These are phyloP conservation scores for Hymenoscyphus fraxineus DNA, from an alignment of 2,329 filamentous ascomycete species.

Conservation along the genomic window DNA sequence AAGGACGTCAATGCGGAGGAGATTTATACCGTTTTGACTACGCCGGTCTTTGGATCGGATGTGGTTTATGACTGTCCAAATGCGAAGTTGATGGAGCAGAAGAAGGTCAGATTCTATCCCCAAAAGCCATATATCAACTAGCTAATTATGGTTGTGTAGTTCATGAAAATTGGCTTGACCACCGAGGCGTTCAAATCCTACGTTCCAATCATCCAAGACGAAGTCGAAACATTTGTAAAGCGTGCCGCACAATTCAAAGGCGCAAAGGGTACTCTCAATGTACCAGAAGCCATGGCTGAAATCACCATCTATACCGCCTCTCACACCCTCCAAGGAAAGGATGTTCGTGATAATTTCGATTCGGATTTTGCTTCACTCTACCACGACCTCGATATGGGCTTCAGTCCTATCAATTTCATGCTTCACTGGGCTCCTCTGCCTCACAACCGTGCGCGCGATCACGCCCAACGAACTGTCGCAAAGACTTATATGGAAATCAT, in stretches of 20 bases:
- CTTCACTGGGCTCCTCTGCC: constrained; percentile 83
- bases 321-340: constrained; percentile 77
- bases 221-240: constrained; percentile 72
- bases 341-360: constrained; percentile 77
- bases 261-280: constrained; percentile 64
- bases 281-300: constrained; percentile 74
- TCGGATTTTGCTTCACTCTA: constrained; percentile 76
- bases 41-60: constrained; percentile 72
- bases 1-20: constrained; percentile 89
- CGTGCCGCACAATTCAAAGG: constrained; percentile 63
- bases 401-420: constrained; percentile 86
- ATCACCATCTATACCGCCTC: constrained; percentile 89
- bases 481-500: constrained; percentile 82
- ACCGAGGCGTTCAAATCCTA: constrained; percentile 71
- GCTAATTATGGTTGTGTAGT: constrained; percentile 42
- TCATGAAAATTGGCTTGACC: constrained; percentile 78
- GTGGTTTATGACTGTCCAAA: constrained; percentile 92
- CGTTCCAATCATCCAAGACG: constrained; percentile 71
- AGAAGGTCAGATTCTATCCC: constrained; percentile 59
- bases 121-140: background rate
- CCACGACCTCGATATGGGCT: constrained; percentile 87
- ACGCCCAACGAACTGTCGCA: constrained; percentile 75
- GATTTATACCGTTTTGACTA: constrained; percentile 75
- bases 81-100: constrained; percentile 91
- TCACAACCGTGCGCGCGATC: constrained; percentile 79